These are phyloP conservation scores for Microbotryomycetes sp. DNA, from an alignment of 1,284 basidiomycete genomes.

Conservation along the genomic window DNA sequence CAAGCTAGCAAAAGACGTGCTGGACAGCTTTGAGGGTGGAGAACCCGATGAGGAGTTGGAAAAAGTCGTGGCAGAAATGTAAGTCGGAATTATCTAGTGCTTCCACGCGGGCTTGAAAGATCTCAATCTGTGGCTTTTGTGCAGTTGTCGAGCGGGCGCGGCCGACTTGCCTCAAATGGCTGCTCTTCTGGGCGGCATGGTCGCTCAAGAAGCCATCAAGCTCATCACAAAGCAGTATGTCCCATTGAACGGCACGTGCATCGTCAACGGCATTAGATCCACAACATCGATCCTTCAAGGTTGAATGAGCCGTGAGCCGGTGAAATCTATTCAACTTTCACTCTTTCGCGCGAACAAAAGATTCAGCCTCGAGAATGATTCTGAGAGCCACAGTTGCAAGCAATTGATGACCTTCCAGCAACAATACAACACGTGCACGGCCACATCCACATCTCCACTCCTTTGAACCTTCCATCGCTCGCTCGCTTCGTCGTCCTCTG, in stretches of 20 bases:
- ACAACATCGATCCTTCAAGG: conserved; percentile 10
- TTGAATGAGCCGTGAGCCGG: too few species aligned
- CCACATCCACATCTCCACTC: too few species aligned
- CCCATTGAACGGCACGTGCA: conserved; percentile 76
- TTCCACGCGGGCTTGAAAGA: background rate
- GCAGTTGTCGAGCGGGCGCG: conserved; percentile 31
- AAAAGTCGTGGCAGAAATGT: conserved; percentile 72
- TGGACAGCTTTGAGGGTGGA: conserved; percentile 14
- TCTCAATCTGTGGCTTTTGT: conserved; percentile 7
- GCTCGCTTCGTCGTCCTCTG: too few species aligned
- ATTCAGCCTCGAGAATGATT: too few species aligned
- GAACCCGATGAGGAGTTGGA: conserved; percentile 57
- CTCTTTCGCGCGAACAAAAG: too few species aligned
- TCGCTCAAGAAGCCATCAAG: conserved; percentile 98
- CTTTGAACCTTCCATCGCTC: too few species aligned
- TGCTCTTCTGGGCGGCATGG: conserved; percentile 84
- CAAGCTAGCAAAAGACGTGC: conserved; percentile 15
- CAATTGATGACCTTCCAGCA: too few species aligned
- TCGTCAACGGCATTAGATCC: conserved; percentile 68
- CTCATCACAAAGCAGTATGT: conserved; percentile 93
- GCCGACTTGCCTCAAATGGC: conserved; percentile 81
- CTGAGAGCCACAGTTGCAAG: too few species aligned
- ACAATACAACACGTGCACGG: too few species aligned
- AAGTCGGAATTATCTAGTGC: conserved; percentile 38
- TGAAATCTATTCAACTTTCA: too few species aligned